Base-by-base conservation (phyloP, 257 asterid species). In the Verbena officinalis region DNA sequence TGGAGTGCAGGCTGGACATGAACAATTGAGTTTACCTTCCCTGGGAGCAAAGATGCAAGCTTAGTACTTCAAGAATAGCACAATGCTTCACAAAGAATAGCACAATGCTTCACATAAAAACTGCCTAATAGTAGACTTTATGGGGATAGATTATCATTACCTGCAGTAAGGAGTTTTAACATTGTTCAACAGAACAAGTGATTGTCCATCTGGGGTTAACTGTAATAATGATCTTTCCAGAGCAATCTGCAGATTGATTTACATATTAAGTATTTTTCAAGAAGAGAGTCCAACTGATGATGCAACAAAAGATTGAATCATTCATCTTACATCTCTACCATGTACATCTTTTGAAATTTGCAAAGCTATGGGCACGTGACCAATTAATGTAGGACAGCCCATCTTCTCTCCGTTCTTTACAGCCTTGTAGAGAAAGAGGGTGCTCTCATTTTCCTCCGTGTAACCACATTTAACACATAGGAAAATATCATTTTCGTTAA, bases 381-480 rank as follows among this genome's bases (percentile, higher is more conserved):
- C 94, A 75, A 84, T 76, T 70, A 90, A 79, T 71, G 84, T 79
- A 77, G 99, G 96, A 76, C 73, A 66, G 19, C 96, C 95, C 65
- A 60, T 74, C 49, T 54, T 71, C 55, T 79, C 81, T 63, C 89
- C 96, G 30, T 59, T 61, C 73, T 65, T 72, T 62, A 70, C 73
- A 62, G 83, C 73, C 78, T 59, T 90, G 86, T 90, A 90, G 65
- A 90, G 48, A 73, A 86, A 86, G 68, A 93, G 75, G 64, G 73
- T 67, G 72, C 74, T 78, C 59, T 77, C 86, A 48, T 72, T 75
- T 33, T 78, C 73, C 74, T 69, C 86, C 34, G 44, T 19, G 64
- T 66, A 64, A 71, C 91, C 95, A 77, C 95, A 88, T 65, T 75
- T 58, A 67, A 81, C 93, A 62, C 91, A 90, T n/a, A 81, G 39